Percentiles rank a stretch among this genome's conserved stretches.
Conservation (phyloP, 164 flowering plant genomes). For the Magnolia officinalis region DNA sequence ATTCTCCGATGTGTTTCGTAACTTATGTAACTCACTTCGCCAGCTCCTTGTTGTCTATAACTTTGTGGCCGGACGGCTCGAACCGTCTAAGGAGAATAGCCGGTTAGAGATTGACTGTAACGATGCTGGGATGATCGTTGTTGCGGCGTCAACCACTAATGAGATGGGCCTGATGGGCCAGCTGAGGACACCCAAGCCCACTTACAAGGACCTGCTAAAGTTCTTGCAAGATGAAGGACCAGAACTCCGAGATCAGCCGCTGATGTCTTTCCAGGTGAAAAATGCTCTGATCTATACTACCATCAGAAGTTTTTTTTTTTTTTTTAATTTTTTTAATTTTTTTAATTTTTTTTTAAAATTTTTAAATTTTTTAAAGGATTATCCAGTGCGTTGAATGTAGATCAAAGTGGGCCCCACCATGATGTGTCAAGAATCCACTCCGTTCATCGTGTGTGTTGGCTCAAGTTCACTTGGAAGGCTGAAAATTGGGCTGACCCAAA, state of each 20-base stretch:
- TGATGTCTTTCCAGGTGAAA: conserved; percentile 21
- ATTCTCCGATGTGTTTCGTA: conserved; percentile 10
- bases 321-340: neutral
- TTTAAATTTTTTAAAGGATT: neutral
- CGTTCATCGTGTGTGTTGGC: too few relatives aligned
- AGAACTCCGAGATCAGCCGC: conserved; percentile 24
- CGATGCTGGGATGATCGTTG: conserved; percentile 26
- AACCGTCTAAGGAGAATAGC: conserved; percentile 3
- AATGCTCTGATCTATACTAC: neutral
- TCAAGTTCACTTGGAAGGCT: too few relatives aligned
- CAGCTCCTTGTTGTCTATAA: conserved; percentile 22
- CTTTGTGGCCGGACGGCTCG: conserved; percentile 24
- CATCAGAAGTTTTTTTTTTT: neutral
- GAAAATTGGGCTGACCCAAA: too few relatives aligned
- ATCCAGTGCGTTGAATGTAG: neutral
- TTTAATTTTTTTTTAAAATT: too few relatives aligned
- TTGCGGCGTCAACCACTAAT: conserved; percentile 14
- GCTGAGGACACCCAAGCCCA: conserved; percentile 19
- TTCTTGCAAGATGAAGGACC: conserved; percentile 17
- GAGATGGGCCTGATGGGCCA: conserved; percentile 20
- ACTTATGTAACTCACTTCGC: conserved; percentile 4
- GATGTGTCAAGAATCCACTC: too few relatives aligned
- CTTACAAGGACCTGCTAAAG: conserved; percentile 17
- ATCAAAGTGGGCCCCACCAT: too few relatives aligned
- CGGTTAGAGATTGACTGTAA: conserved; percentile 28